Base-by-base conservation (phyloP, 2,329 filamentous ascomycete genomes). In the Aspergillus neoniger region DNA sequence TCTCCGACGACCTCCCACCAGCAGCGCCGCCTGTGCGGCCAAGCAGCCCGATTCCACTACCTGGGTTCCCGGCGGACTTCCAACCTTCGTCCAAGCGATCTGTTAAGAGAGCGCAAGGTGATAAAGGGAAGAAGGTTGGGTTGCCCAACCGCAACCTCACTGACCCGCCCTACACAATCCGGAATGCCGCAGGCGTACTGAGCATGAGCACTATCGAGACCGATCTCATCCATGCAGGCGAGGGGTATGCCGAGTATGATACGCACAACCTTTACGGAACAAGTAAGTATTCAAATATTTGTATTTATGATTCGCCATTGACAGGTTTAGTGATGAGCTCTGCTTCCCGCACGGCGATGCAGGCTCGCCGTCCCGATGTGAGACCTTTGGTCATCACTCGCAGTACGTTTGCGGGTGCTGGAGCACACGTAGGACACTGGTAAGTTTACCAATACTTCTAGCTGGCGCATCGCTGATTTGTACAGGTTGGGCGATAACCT, bases 221-320 rank as follows among this genome's bases (percentile, higher is more conserved):
- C 0, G 84, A 91, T 69, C 76, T 91, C 8, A 82, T 88, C 8
- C 89, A 91, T 72, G 65, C 69, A 2, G 81, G 86, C 44, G 87
- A 89, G 60, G 89, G 89, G 12, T 75, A 87, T 39, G 80, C 81
- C 19, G 86, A 90, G 73, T 91, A 91, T 70, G 91, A 93, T 66
- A 90, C 87, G 0, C 91, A 93, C 73, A 92, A 92, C 67, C 75
- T 92, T 1, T 92, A 91, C 72, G 91, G 91, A 1, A 84, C 85
- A 7, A 87, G 77, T 79, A 71, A 72, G 78, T 72, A 1, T 7
- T 9, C 8, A 7, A 17, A 2, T 17, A 14, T 14, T n/a, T 17
- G 5, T 4, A 17, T 4, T 3, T n/a, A 8, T 28, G 38, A 36
- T 8, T 49, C 59, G 32, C 32, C 32, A 36, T 36, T 64, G 43